Evolutionary conservation across 768 basidiomycete species (phyloP), one percentile per base, ranked within the genome.

Genomic region (Dictyophora rubrovolvata): DNA sequence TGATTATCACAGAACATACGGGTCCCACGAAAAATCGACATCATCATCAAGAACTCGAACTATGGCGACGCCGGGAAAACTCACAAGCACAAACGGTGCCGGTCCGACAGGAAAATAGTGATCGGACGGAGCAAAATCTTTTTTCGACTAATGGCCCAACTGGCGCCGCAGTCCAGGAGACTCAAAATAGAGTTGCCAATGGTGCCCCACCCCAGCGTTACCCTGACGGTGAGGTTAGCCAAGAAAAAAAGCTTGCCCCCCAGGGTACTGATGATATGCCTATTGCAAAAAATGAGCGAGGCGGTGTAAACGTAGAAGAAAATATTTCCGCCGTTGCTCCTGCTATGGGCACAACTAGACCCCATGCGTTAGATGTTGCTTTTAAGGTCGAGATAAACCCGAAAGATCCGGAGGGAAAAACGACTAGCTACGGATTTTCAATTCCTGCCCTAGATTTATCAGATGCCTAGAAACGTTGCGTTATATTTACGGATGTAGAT

Each of bases 1-100:
- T 50, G 6, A 61, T 63, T 48, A 61, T 63, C 28, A 61, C 62
- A 16, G 62, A 63, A 55, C 62, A 63, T 47, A 55, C 60, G 9
- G 62, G 61, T 35, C 56, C 59, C 8, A 20, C 49, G 21, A 33
- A 48, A 12, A 55, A 35, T 35, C 28, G 23, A 12, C 2, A 42
- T 42, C 42, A 28, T 28, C 28, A 28, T 42, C 42, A 42, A 42
- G 42, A 42, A 42, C 12, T 28, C 28, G 7, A 28, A 3, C 28
- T 28, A 28, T 28, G 2, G 28, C 28, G 28, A 28, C 28, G 28
- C 28, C 28, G 28, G 28, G 28, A 28, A 28, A 28, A 28, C 28
- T 28, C 28, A 28, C 28, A 28, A 28, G 28, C 28, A 28, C 4
- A 28, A 28, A 28, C 28, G 28, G 28, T 7, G 28, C 28, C 7